These are phyloP conservation scores for Centella asiatica DNA, from an alignment of 129 eudicot species.

Conservation along the genomic window DNA sequence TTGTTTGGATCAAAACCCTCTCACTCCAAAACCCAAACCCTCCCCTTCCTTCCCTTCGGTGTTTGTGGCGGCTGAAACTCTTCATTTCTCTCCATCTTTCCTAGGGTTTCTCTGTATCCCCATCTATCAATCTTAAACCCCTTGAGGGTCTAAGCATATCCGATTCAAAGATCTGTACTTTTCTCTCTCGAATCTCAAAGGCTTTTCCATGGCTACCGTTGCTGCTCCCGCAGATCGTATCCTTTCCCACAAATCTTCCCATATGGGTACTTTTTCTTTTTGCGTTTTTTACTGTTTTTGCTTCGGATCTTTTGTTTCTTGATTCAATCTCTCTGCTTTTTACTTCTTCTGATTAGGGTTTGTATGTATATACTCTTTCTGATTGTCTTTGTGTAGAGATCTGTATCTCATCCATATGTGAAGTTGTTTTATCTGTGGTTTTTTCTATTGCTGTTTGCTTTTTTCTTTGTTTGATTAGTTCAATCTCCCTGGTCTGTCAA, in stretches of 20 bases:
- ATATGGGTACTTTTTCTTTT: background rate
- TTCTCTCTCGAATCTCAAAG: constrained; percentile 3
- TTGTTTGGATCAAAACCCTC: constrained; percentile 38
- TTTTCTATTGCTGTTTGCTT: background rate
- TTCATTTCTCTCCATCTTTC: constrained; percentile 10
- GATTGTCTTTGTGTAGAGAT: background rate
- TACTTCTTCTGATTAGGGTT: background rate
- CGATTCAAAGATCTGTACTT: constrained; percentile 17
- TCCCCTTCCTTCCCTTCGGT: background rate
- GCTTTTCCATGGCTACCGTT: constrained; percentile 48
- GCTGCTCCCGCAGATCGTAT: constrained; percentile 59
- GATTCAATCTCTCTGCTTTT: background rate
- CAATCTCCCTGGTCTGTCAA: too few relatives aligned
- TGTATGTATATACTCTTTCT: background rate
- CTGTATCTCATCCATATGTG: background rate
- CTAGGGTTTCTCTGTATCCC: constrained; percentile 24
- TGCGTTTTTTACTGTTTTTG: background rate
- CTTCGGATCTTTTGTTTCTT: constrained; percentile 1
- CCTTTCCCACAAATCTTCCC: constrained; percentile 22
- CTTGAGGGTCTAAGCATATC: background rate
- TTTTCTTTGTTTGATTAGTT: background rate
- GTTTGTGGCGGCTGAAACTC: constrained; percentile 36
- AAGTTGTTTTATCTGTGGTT: background rate
- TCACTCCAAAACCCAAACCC: constrained; percentile 36
- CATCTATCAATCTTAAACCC: background rate